phyloP scores from a whole-genome alignment of 306 rosid species.

The Quercus parvula region DNA sequence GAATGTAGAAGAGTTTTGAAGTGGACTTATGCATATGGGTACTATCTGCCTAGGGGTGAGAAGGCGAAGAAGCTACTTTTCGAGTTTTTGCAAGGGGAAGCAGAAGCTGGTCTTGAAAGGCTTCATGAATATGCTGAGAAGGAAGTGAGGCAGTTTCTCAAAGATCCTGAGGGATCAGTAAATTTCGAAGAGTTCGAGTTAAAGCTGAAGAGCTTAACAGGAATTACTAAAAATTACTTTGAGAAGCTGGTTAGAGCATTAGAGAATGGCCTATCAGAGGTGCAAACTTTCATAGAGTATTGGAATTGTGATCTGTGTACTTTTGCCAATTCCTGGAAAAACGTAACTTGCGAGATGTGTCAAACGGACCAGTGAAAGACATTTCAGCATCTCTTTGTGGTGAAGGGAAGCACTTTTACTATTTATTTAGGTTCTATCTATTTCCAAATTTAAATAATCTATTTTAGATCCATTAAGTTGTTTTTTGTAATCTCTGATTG shows the following conservation, averaged over 20 bases:
- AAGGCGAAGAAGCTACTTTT: constrained; percentile 22
- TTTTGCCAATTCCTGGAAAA: too few relatives aligned
- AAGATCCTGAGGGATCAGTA: neutral
- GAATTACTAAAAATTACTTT: constrained; percentile 21
- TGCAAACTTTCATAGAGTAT: neutral
- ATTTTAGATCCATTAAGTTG: too few relatives aligned
- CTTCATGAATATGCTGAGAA: constrained; percentile 25
- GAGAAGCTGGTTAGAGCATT: constrained; percentile 59
- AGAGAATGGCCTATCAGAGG: constrained; percentile 61
- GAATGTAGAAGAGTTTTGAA: constrained; percentile 50
- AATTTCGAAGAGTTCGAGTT: neutral
- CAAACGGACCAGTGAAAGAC: too few relatives aligned
- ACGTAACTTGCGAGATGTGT: too few relatives aligned
- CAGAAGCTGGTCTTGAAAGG: constrained; percentile 34
- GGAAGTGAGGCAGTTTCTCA: constrained; percentile 5
- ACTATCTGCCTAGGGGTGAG: constrained; percentile 30
- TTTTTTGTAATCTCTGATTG: too few relatives aligned
- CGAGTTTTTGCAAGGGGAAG: constrained; percentile 28
- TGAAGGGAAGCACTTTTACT: too few relatives aligned
- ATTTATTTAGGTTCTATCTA: too few relatives aligned
- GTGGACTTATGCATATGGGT: constrained; percentile 59
- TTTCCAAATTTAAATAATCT: too few relatives aligned
- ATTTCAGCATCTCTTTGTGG: too few relatives aligned
- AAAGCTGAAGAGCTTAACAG: constrained; percentile 20
- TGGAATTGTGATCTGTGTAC: neutral